Percentiles rank a stretch among this genome's conserved stretches.
Conservation (phyloP, 192 early-diverging fungal species). For the Ramicandelaber brevisporus region DNA sequence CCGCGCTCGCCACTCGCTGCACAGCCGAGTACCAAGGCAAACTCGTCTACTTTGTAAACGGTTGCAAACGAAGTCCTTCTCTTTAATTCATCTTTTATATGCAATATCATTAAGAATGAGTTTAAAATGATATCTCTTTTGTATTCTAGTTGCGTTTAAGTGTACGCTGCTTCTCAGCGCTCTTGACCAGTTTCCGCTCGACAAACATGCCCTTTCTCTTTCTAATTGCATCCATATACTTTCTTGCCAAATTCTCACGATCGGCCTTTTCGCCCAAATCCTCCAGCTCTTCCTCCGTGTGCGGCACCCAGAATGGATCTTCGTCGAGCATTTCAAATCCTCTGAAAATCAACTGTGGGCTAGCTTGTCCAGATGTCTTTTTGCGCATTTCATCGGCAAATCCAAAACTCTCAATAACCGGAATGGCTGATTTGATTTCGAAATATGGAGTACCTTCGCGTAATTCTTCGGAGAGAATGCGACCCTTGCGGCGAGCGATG, state of each 20-base stretch:
- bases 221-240: conserved; percentile 88
- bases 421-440: conserved; percentile 58
- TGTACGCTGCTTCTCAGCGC: conserved; percentile 62
- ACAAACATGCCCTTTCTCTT: conserved; percentile 89
- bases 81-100: conserved; percentile 4
- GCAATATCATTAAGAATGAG: too few species aligned
- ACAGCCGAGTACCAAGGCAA: too few species aligned
- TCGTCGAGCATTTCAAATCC: conserved; percentile 79
- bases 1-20: too few species aligned
- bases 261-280: conserved; percentile 96
- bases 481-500: conserved; percentile 67
- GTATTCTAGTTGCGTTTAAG: too few species aligned
- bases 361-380: conserved; percentile 81
- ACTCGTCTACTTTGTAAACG: too few species aligned
- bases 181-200: conserved; percentile 68
- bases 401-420: conserved; percentile 97
- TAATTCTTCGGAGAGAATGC: conserved; percentile 84
- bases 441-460: conserved; percentile 96
- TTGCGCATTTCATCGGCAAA: conserved; percentile 96
- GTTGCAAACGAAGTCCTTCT: too few species aligned
- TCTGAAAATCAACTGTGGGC: conserved; percentile 81
- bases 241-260: conserved; percentile 79
- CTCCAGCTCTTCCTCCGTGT: conserved; percentile 90
- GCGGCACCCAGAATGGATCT: conserved; percentile 98
- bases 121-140: too few species aligned